These are phyloP conservation scores for Diplodia corticola DNA, from an alignment of 2,329 filamentous ascomycete species.

Conservation along the genomic window DNA sequence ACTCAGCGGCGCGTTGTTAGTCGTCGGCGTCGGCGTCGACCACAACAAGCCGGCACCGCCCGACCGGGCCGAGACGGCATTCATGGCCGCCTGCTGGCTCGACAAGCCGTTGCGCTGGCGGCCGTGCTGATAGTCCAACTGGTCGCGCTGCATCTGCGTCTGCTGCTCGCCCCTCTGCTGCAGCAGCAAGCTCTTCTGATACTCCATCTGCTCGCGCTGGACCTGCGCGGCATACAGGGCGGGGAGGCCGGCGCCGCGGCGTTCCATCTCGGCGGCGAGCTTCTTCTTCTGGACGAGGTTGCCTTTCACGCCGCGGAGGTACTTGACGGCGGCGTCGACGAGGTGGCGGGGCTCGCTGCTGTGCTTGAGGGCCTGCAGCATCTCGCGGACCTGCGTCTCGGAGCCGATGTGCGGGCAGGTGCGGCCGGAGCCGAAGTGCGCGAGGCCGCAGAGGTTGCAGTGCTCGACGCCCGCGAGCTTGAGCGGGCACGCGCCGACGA, in stretches of 20 bases:
- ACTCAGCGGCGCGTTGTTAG: neutral
- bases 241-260: neutral
- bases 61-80: too few species aligned
- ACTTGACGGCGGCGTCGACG: slow-evolving; percentile 56
- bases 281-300: slow-evolving; percentile 57
- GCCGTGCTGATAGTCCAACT: neutral
- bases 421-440: slow-evolving; percentile 58
- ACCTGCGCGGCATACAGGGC: neutral
- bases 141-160: too few species aligned
- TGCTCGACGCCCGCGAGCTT: slow-evolving; percentile 60
- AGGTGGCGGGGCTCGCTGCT: slow-evolving; percentile 58
- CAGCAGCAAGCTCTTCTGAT: neutral
- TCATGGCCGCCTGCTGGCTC: neutral
- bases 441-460: slow-evolving; percentile 65
- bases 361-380: slow-evolving; percentile 63
- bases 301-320: slow-evolving; percentile 58
- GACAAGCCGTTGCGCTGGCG: neutral
- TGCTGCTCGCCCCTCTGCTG: neutral
- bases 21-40: neutral
- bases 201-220: neutral
- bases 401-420: slow-evolving; percentile 64
- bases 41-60: too few species aligned
- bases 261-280: slow-evolving; percentile 22
- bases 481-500: slow-evolving; percentile 60
- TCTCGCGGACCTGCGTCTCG: slow-evolving; percentile 62